Percentiles rank a stretch among this genome's conserved stretches.
Evolutionary conservation across 2,329 filamentous ascomycete genomes (phyloP).

Genomic region (Gaeumannomyces tritici): DNA sequence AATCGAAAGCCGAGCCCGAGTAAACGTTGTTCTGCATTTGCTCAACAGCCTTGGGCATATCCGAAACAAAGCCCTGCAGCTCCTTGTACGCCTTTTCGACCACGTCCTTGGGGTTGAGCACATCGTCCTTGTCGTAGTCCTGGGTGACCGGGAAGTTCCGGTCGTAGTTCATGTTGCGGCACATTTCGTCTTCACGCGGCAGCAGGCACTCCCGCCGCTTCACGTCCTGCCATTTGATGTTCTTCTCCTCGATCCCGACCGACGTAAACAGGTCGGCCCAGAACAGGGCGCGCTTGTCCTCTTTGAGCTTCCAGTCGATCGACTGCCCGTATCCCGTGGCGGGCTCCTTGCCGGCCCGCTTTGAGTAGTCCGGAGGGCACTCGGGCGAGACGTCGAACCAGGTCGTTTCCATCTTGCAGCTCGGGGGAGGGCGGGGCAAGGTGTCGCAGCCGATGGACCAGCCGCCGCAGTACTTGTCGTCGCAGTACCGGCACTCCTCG

Average conservation of each 20-base stretch:
- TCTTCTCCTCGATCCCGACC: slow-evolving; percentile 13
- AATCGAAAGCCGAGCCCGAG: slow-evolving; percentile 3
- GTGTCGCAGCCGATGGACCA: too few relatives aligned
- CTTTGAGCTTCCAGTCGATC: slow-evolving; percentile 8
- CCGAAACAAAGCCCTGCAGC: neutral
- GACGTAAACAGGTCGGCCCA: slow-evolving; percentile 10
- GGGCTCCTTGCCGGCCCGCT: slow-evolving; percentile 7
- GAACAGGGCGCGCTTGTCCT: slow-evolving; percentile 8
- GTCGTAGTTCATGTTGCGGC: slow-evolving; percentile 6
- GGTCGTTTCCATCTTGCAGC: too few relatives aligned
- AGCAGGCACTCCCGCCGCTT: neutral
- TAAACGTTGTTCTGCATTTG: neutral
- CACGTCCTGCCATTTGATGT: slow-evolving; percentile 10
- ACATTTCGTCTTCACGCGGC: neutral
- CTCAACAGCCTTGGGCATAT: neutral
- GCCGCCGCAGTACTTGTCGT: neutral
- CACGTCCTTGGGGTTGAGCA: slow-evolving; percentile 13
- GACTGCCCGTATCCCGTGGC: slow-evolving; percentile 8
- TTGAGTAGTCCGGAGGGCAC: neutral
- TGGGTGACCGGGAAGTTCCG: slow-evolving; percentile 9
- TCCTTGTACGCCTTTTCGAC: slow-evolving; percentile 4
- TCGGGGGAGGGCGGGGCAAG: too few relatives aligned
- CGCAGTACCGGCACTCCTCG: neutral
- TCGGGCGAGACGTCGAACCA: too few relatives aligned
- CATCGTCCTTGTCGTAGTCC: slow-evolving; percentile 7